phyloP scores from a whole-genome alignment of 169 alveolate species.

The Eimeria falciformis region DNA sequence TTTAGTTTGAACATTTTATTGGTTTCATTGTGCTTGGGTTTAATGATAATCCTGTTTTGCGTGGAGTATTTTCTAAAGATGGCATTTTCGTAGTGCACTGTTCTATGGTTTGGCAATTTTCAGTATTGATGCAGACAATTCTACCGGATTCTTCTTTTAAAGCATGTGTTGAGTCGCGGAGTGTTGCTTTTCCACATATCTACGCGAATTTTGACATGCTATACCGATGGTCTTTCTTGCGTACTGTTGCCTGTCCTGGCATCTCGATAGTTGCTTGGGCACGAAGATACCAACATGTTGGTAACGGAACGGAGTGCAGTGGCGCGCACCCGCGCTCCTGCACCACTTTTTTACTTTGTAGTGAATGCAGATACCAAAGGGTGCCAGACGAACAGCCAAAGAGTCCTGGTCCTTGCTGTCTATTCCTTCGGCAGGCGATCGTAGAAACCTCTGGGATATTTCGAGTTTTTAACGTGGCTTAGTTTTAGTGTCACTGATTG shows the following conservation, averaged over 20 bases:
- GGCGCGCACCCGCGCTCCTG: slow-evolving; percentile 53
- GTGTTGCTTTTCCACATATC: neutral
- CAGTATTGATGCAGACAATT: too few species aligned
- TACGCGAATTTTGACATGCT: slow-evolving; percentile 53
- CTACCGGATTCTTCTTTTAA: too few species aligned
- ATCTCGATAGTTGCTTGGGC: neutral
- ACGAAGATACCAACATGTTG: slow-evolving; percentile 3
- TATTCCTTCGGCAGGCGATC: slow-evolving; percentile 9
- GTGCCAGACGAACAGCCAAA: slow-evolving; percentile 41
- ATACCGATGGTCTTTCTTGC: neutral
- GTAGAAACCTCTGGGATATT: slow-evolving; percentile 70
- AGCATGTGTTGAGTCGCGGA: slow-evolving; percentile 70
- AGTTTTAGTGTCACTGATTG: too few species aligned
- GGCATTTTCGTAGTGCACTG: too few species aligned
- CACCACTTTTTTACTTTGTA: slow-evolving; percentile 3
- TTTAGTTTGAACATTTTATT: too few species aligned
- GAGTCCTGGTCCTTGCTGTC: slow-evolving; percentile 59
- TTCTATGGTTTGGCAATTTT: too few species aligned
- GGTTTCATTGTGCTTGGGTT: too few species aligned
- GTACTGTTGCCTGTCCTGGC: slow-evolving; percentile 11
- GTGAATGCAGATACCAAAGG: slow-evolving; percentile 54
- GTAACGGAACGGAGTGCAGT: neutral
- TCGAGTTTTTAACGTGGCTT: too few species aligned
- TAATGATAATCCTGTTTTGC: too few species aligned
- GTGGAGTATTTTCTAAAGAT: too few species aligned